These are phyloP conservation scores for Taphrina flavorubra DNA, from an alignment of 1,139 yeast genomes.

Conservation along the genomic window DNA sequence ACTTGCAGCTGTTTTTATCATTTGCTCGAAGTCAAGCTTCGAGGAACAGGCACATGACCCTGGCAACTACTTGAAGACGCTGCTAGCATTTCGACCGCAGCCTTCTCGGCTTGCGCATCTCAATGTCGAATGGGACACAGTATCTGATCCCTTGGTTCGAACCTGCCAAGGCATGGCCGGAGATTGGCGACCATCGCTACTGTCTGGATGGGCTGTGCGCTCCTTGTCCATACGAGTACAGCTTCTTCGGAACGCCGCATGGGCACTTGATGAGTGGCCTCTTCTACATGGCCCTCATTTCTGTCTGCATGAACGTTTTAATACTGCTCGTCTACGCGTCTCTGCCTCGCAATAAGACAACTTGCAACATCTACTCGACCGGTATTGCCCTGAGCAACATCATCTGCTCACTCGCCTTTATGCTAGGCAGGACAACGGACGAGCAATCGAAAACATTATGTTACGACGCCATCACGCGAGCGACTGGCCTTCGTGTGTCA, in stretches of 20 bases:
- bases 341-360: constrained; percentile 11
- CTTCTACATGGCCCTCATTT: not conserved
- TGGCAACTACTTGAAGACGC: no score
- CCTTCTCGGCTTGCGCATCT: no score
- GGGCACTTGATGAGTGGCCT: not conserved
- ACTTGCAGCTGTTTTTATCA: no score
- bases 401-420: constrained; percentile 19
- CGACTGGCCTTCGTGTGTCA: constrained; percentile 23
- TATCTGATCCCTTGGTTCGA: constrained; percentile 9
- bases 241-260: not conserved
- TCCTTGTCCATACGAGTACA: constrained; percentile 19
- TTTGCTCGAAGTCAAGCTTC: no score
- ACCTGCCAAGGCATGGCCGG: constrained; percentile 3
- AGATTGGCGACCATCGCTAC: not conserved
- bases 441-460: constrained; percentile 2
- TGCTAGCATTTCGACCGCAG: no score
- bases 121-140: not conserved
- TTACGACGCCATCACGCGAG: constrained; percentile 27
- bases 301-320: not conserved
- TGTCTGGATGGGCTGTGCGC: constrained; percentile 18
- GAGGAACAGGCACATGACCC: no score
- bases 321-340: constrained; percentile 4
- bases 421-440: not conserved
- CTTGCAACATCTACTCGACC: constrained; percentile 5
- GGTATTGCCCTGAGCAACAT: constrained; percentile 23